A percentile compares a stretch with the other conserved stretches of the same genome.
Conservation (phyloP, 129 eudicot genomes). For the Tanacetum coccineum region DNA sequence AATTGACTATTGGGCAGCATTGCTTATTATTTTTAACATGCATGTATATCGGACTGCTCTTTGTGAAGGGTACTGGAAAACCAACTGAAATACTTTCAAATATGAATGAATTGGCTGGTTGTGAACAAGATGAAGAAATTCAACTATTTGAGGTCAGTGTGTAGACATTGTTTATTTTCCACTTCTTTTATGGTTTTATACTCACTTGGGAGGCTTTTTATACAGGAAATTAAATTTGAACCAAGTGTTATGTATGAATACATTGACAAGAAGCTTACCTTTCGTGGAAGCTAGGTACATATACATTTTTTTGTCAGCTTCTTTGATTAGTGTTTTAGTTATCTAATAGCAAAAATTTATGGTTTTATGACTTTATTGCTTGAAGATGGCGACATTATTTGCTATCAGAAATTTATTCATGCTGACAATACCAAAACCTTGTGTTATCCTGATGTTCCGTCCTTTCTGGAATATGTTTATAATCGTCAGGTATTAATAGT, state of each 20-base stretch:
- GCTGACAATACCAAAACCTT: too few species aligned
- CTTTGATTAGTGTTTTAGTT: too few species aligned
- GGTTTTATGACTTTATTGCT: too few species aligned
- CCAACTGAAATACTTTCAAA: conserved; percentile 57
- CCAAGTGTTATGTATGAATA: conserved; percentile 78
- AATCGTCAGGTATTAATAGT: too few species aligned
- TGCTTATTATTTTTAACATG: background rate
- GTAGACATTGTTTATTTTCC: background rate
- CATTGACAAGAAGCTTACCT: conserved; percentile 54
- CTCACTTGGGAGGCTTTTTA: conserved; percentile 1
- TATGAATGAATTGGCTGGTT: conserved; percentile 81
- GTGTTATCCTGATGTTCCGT: too few species aligned
- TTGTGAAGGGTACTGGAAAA: conserved; percentile 62
- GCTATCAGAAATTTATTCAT: too few species aligned
- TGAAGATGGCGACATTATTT: too few species aligned
- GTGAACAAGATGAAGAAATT: conserved; percentile 73
- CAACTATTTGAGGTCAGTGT: conserved; percentile 66
- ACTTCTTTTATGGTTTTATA: background rate
- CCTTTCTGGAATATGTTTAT: too few species aligned
- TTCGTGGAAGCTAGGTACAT: conserved; percentile 65
- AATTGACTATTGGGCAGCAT: too few species aligned
- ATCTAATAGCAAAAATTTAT: too few species aligned
- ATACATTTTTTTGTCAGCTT: too few species aligned
- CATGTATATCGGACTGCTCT: too few species aligned
- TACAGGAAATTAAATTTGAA: conserved; percentile 81